Percentiles rank a stretch among this genome's conserved stretches.
Conservation (phyloP, 1,139 yeast genomes). For the Wickerhamomyces sp. region DNA sequence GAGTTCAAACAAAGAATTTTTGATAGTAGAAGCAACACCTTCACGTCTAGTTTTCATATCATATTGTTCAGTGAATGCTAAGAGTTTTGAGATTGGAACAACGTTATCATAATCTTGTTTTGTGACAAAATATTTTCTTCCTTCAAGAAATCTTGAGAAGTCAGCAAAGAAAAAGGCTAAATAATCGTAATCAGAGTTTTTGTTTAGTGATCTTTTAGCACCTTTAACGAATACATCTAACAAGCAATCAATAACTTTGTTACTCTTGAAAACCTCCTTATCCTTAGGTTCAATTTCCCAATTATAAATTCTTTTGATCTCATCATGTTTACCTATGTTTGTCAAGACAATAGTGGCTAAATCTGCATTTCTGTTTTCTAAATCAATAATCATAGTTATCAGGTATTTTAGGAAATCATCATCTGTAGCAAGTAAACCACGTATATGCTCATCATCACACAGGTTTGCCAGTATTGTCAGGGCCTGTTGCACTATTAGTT, state of each 20-base stretch:
- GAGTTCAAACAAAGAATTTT: slow-evolving; percentile 82
- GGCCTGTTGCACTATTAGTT: slow-evolving; percentile 59
- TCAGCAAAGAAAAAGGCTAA: slow-evolving; percentile 89
- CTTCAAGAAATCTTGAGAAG: slow-evolving; percentile 66
- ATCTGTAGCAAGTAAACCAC: slow-evolving; percentile 65
- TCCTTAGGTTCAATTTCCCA: slow-evolving; percentile 36
- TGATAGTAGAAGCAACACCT: slow-evolving; percentile 91
- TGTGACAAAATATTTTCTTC: slow-evolving; percentile 72
- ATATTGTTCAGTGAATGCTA: slow-evolving; percentile 80
- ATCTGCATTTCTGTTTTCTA: slow-evolving; percentile 67
- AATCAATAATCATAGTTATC: slow-evolving; percentile 48
- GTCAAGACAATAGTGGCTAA: slow-evolving; percentile 80
- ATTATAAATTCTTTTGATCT: slow-evolving; percentile 52
- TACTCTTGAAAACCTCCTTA: slow-evolving; percentile 47
- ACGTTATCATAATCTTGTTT: slow-evolving; percentile 72
- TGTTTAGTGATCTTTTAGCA: slow-evolving; percentile 63
- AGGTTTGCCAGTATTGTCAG: slow-evolving; percentile 78
- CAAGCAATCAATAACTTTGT: slow-evolving; percentile 68
- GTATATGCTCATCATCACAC: slow-evolving; percentile 61
- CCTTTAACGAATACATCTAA: slow-evolving; percentile 93
- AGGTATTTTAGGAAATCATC: slow-evolving; percentile 52
- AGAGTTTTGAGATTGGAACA: slow-evolving; percentile 72
- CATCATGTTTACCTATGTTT: slow-evolving; percentile 77
- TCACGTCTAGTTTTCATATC: slow-evolving; percentile 79
- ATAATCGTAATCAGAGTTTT: slow-evolving; percentile 74